A percentile compares a stretch with the other conserved stretches of the same genome.
phyloP scores from a whole-genome alignment of 2,329 filamentous ascomycete genomes.

The Diplodia intermedia region DNA sequence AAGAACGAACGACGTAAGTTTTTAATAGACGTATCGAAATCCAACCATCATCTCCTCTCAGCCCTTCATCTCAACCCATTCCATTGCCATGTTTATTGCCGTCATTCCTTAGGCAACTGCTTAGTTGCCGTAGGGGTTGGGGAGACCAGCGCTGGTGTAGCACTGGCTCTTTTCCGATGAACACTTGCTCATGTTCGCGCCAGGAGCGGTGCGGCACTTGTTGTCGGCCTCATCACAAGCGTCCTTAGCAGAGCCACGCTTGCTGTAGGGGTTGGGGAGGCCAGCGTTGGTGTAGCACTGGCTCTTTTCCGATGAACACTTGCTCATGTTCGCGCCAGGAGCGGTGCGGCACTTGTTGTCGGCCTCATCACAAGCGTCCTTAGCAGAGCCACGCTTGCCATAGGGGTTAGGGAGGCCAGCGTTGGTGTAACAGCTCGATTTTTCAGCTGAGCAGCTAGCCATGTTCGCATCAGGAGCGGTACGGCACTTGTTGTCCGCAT shows the following conservation, averaged over 20 bases:
- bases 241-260: neutral
- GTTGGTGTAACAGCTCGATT: neutral
- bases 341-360: conserved; percentile 15
- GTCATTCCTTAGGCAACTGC: neutral
- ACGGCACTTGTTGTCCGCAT: conserved; percentile 9
- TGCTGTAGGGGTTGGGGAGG: conserved; percentile 22
- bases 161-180: neutral
- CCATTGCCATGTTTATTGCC: neutral
- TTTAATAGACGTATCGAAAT: neutral
- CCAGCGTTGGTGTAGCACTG: conserved; percentile 1
- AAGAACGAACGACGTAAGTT: conserved; percentile 1
- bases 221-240: conserved; percentile 17
- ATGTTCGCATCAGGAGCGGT: conserved; percentile 20
- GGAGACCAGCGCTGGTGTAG: conserved; percentile 2
- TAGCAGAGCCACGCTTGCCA: conserved; percentile 5
- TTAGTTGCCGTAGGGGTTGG: conserved; percentile 23
- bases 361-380: conserved; percentile 13
- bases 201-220: conserved; percentile 13
- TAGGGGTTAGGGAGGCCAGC: conserved; percentile 22
- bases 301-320: neutral
- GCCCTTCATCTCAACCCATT: neutral
- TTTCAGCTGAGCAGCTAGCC: conserved; percentile 8
- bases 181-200: conserved; percentile 5
- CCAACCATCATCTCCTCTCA: neutral
- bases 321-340: conserved; percentile 7